Evolutionary conservation across 352 stramenopile species (phyloP), one percentile per base, ranked within the genome.

Genomic region (Paralagenidium karlingii): DNA sequence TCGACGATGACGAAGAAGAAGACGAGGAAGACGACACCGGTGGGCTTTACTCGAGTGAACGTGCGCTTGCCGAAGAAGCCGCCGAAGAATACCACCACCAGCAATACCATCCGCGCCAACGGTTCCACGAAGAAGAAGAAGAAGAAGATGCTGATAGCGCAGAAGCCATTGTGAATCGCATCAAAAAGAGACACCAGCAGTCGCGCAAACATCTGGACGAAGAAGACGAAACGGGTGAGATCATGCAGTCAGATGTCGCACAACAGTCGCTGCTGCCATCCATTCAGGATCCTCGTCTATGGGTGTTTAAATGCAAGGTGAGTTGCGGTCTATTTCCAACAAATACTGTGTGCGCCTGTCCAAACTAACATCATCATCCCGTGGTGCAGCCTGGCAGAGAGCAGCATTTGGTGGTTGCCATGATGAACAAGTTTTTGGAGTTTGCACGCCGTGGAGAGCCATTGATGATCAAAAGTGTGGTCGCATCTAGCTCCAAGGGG

Each of bases 381-480:
- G 16, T 48, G 5, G 32, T 24, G 8, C 41, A 76, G 55, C 77
- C 79, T 30, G 79, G 79, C 19, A 74, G 75, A 19, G 79, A 93
- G 42, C 77, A 93, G 51, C 73, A 93, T 44, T 59, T 91, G 11
- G 79, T 93, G 13, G 60, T 90, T 20, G 70, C 77, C 11, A 60
- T 93, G 43, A 93, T 93, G 79, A 91, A 93, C 61, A 93, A 93
- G 53, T 90, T 86, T 37, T 56, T 93, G 21, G 77, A 93, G 31
- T 84, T 93, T 47, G 52, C 70, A 9, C 71, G 75, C 11, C 79
- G 74, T n/a, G 79, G 79, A 11, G 70, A 90, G 49, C 77, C 79
- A 34, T 56, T 93, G 8, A 63, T 76, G 49, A 68, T 93, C 47
- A 93, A 93, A 48, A 91, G 77, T 12, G 79, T 91, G 10, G 58